Conservation (phyloP, 2,329 filamentous ascomycete genomes). For the Trichoderma sp. region DNA sequence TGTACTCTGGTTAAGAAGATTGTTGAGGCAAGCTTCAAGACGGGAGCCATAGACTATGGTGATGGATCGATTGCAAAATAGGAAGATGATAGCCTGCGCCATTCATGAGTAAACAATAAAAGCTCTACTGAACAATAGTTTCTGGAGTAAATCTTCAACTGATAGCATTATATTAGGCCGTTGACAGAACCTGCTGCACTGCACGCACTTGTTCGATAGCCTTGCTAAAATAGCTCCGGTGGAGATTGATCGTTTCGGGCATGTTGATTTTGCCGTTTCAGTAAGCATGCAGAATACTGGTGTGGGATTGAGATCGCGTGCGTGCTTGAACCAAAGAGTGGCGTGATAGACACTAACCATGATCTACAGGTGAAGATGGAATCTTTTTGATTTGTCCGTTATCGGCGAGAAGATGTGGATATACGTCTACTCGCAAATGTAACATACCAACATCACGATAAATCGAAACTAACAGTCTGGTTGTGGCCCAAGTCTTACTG, state of each 20-base stretch:
- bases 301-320: not conserved
- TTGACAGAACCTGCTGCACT: too few relatives aligned
- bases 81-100: not conserved
- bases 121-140: not conserved
- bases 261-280: not conserved
- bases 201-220: not conserved
- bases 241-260: not conserved
- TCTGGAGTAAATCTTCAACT: not conserved
- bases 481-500: not conserved
- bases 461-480: not conserved
- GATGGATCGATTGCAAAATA: not conserved
- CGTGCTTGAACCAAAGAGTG: not conserved
- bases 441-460: not conserved
- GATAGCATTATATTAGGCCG: not conserved
- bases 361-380: not conserved
- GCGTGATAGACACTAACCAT: not conserved
- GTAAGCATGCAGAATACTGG: not conserved
- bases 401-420: not conserved
- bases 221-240: not conserved
- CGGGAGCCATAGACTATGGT: too few relatives aligned
- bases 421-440: not conserved
- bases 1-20: not conserved
- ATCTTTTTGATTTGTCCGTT: not conserved
- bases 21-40: not conserved
- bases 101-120: not conserved